Percentiles rank a stretch among this genome's conserved stretches.
Evolutionary conservation across 768 basidiomycete species (phyloP).

Genomic region (Leucosporidium yakuticum): DNA sequence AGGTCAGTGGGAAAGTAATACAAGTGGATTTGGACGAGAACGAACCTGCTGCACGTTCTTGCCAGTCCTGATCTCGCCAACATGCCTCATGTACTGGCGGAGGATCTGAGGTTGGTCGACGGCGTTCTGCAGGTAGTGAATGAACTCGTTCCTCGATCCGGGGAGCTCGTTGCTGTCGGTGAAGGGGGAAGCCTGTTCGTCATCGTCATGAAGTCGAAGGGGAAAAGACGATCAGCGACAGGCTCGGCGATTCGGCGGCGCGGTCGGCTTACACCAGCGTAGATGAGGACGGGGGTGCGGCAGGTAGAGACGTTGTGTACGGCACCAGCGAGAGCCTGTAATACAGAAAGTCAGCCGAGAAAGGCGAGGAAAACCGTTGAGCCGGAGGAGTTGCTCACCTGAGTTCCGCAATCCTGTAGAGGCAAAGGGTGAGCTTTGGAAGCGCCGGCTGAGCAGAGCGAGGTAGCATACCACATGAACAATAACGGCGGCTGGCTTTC

Average conservation of each 20-base stretch:
- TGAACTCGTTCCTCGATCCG: conserved; percentile 66
- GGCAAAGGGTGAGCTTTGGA: not conserved
- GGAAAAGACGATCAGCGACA: conserved; percentile 53
- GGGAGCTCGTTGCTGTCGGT: conserved; percentile 54
- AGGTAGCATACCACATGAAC: conserved; percentile 66
- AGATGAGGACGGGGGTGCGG: conserved; percentile 61
- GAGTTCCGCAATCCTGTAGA: conserved; percentile 14
- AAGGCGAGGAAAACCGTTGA: not conserved
- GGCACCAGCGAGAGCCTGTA: conserved; percentile 61
- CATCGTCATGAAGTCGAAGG: conserved; percentile 66
- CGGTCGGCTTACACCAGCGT: conserved; percentile 53
- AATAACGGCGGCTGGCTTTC: conserved; percentile 64
- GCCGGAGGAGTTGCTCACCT: conserved; percentile 15
- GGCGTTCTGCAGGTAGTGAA: conserved; percentile 61
- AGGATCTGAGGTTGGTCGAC: conserved; percentile 67
- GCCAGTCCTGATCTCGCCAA: conserved; percentile 56
- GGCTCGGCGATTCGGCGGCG: conserved; percentile 65
- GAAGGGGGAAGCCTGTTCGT: conserved; percentile 63
- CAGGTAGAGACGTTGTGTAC: conserved; percentile 65
- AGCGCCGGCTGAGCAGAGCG: conserved; percentile 51
- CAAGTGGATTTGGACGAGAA: not conserved
- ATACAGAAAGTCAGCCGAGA: not conserved
- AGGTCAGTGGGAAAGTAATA: not conserved
- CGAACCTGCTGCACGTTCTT: conserved; percentile 49
- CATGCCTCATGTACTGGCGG: conserved; percentile 65